These are phyloP conservation scores for Boletus coffeatus DNA, from an alignment of 1,284 basidiomycete species.

Conservation along the genomic window DNA sequence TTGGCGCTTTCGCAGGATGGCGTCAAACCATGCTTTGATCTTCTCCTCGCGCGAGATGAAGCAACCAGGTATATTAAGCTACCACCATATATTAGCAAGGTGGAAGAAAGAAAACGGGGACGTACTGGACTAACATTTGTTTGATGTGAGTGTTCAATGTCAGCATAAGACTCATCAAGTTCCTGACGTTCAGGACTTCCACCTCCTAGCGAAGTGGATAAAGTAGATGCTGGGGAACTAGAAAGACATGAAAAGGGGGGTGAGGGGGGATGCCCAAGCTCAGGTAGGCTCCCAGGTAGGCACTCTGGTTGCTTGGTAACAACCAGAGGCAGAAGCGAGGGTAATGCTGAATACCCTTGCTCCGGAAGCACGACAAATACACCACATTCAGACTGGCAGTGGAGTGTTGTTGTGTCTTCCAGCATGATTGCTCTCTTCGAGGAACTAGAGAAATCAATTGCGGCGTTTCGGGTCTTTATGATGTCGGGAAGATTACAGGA, in stretches of 20 bases:
- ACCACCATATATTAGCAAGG: neutral
- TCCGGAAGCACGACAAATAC: neutral
- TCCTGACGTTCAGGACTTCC: neutral
- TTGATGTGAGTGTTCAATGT: neutral
- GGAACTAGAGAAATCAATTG: neutral
- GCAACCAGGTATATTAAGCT: neutral
- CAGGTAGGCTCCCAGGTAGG: neutral
- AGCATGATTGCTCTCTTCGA: neutral
- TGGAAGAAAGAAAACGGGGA: neutral
- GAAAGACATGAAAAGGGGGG: neutral
- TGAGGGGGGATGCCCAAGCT: neutral
- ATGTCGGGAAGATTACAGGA: neutral
- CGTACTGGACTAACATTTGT: neutral
- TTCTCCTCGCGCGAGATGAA: neutral
- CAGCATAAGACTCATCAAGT: neutral
- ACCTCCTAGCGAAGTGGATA: neutral
- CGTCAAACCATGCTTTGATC: neutral
- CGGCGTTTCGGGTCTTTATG: neutral
- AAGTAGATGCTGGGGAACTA: neutral
- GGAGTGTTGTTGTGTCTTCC: neutral
- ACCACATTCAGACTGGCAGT: neutral
- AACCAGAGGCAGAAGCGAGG: neutral
- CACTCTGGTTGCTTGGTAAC: neutral
- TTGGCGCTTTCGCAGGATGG: neutral
- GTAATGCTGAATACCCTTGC: neutral